phyloP scores from a whole-genome alignment of 495 filamentous ascomycete genomes.

The Aspergillus olivimuriae region DNA sequence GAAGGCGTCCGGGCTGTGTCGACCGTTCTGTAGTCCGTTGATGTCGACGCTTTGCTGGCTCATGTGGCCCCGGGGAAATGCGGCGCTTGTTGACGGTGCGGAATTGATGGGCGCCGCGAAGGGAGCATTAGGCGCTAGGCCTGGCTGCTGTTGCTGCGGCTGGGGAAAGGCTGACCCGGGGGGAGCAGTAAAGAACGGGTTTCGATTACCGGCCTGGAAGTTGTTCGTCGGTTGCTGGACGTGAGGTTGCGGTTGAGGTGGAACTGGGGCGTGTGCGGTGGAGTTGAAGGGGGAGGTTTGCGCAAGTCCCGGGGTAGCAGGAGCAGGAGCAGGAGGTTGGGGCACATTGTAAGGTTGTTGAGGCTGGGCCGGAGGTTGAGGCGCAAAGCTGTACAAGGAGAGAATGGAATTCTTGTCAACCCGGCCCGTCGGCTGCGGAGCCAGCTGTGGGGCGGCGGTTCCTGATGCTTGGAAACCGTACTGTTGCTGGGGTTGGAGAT shows the following conservation, averaged over 20 bases:
- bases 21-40: conserved; percentile 63
- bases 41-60: conserved; percentile 90
- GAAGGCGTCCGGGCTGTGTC: conserved; percentile 96
- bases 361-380: conserved; percentile 46
- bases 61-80: conserved; percentile 47
- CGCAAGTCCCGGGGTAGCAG: too few relatives aligned
- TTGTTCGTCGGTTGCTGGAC: conserved; percentile 5
- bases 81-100: conserved; percentile 8
- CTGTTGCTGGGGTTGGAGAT: conserved; percentile 19
- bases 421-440: conserved; percentile 40
- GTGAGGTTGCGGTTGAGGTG: conserved; percentile 26
- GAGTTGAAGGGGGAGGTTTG: conserved; percentile 22
- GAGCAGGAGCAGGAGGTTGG: too few relatives aligned
- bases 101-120: background rate
- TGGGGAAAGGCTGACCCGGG: conserved; percentile 6
- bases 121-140: background rate
- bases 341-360: too few relatives aligned
- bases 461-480: conserved; percentile 23
- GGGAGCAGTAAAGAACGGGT: conserved; percentile 35
- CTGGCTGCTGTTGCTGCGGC: conserved; percentile 2
- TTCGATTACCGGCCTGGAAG: conserved; percentile 15
- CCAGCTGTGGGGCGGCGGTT: conserved; percentile 30
- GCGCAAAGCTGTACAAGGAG: conserved; percentile 75
- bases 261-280: too few relatives aligned
- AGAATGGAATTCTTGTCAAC: conserved; percentile 81